Base-by-base conservation (phyloP, 352 stramenopile species). In the Phytopythium vexans region DNA sequence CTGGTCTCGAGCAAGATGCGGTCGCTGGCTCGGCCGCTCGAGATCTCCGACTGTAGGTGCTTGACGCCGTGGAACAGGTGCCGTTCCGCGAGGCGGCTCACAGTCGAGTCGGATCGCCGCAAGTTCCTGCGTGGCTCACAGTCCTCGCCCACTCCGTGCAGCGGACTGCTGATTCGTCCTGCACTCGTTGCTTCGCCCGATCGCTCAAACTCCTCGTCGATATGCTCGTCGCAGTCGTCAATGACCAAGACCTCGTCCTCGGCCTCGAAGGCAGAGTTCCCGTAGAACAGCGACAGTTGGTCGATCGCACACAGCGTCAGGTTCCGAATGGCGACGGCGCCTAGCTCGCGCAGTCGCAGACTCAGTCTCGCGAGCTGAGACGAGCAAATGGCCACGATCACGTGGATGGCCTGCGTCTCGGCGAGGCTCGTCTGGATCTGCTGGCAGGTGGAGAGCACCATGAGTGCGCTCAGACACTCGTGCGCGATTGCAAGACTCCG, bases 401-500 rank as follows among this genome's bases (percentile, higher is more conserved):
- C 76, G 5, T 85, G 63, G 16, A 89, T 74, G 0, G 68, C 76
- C 44, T 89, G 74, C 0, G 77, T 91, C 44, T 91, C 80, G 2
- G 64, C 58, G 3, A 91, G 56, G 12, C 57, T 49, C 0, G 64
- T 39, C 36, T 88, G 76, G 41, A 91, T 88, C 14, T 76, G 76
- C 52, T 91, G 80, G 43, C 83, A 87, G 4, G 68, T 88, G 8
- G 80, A 91, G 12, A 91, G 53, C 16, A 76, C 66, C 63, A 82
- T 77, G 32, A 91, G 52, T 33, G 87, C 62, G 11, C 58, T 44
- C 1, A 79, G 54, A 8, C 73, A 84, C 33, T 81, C 72, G 5
- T 60, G 67, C 4, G 75, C 72, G 3, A 91, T 81, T 1, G 51
- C 21, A 1, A 45, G 41, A 15, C 68, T 76, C 6, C 50, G 44